These are phyloP conservation scores for Oxyria digyna DNA, from an alignment of 148 eudicot genomes.

Conservation along the genomic window DNA sequence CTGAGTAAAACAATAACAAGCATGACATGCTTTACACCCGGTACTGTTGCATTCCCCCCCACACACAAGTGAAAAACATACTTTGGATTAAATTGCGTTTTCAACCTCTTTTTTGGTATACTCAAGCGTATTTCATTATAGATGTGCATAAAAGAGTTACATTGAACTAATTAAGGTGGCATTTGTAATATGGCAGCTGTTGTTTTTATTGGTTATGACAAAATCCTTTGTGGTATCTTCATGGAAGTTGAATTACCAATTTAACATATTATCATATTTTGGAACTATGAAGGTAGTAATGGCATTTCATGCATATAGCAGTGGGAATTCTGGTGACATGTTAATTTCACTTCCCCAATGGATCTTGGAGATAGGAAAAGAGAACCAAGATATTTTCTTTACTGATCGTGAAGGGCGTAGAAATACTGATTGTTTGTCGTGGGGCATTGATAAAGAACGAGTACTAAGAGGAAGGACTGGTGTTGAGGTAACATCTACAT, in stretches of 20 bases:
- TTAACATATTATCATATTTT: not conserved
- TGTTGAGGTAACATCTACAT: constrained; percentile 32
- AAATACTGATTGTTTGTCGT: constrained; percentile 52
- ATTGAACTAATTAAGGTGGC: no score
- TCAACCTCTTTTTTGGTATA: not conserved
- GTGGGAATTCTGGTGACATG: constrained; percentile 34
- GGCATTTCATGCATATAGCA: constrained; percentile 56
- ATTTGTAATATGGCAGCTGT: no score
- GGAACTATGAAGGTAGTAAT: constrained; percentile 37
- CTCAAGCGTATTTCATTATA: not conserved
- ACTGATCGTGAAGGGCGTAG: constrained; percentile 70
- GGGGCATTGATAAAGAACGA: constrained; percentile 63
- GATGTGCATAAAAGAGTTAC: not conserved
- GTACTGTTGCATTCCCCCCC: not conserved
- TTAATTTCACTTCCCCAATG: constrained; percentile 58
- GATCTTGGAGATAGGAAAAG: constrained; percentile 62
- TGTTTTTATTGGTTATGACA: no score
- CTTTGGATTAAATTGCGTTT: not conserved
- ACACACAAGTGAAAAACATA: not conserved
- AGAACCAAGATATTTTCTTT: constrained; percentile 60
- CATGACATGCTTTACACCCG: not conserved
- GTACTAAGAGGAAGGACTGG: constrained; percentile 61
- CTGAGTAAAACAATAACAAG: not conserved
- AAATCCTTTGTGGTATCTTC: no score
- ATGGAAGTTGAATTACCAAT: not conserved